phyloP scores from a whole-genome alignment of 352 stramenopile species.

The Phytopythium montanum region DNA sequence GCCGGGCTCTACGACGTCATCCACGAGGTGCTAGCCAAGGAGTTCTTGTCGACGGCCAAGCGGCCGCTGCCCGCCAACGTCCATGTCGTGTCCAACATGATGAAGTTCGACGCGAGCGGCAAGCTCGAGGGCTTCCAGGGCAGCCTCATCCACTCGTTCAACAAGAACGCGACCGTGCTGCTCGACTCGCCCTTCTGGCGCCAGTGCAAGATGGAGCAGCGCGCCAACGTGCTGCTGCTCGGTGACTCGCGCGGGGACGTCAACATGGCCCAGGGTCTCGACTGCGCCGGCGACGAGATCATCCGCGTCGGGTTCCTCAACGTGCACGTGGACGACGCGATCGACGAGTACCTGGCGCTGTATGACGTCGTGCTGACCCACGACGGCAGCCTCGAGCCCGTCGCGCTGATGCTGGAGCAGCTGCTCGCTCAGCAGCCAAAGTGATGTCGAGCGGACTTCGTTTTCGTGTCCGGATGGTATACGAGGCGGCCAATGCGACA shows the following conservation, averaged over 20 bases:
- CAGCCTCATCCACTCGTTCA: constrained; percentile 67
- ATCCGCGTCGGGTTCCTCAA: constrained; percentile 73
- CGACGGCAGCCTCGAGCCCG: constrained; percentile 47
- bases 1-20: constrained; percentile 58
- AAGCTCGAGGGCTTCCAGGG: constrained; percentile 51
- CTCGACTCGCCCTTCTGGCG: constrained; percentile 57
- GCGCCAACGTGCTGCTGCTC: constrained; percentile 61
- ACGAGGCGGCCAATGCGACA: not conserved
- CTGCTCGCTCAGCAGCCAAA: constrained; percentile 14
- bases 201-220: constrained; percentile 40
- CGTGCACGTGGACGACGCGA: constrained; percentile 51
- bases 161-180: constrained; percentile 74
- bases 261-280: constrained; percentile 51
- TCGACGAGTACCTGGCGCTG: constrained; percentile 59
- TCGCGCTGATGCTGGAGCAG: constrained; percentile 47
- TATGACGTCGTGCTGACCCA: constrained; percentile 72
- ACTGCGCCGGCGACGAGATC: constrained; percentile 29
- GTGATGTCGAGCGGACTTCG: not conserved
- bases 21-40: constrained; percentile 37
- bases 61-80: constrained; percentile 40
- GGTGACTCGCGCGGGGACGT: constrained; percentile 63
- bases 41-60: constrained; percentile 27
- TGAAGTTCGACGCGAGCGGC: constrained; percentile 49
- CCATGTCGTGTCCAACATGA: constrained; percentile 78
- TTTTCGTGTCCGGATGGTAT: not conserved